Conservation (phyloP, 73 alveolate genomes). For the Paramecium biaurelia region DNA sequence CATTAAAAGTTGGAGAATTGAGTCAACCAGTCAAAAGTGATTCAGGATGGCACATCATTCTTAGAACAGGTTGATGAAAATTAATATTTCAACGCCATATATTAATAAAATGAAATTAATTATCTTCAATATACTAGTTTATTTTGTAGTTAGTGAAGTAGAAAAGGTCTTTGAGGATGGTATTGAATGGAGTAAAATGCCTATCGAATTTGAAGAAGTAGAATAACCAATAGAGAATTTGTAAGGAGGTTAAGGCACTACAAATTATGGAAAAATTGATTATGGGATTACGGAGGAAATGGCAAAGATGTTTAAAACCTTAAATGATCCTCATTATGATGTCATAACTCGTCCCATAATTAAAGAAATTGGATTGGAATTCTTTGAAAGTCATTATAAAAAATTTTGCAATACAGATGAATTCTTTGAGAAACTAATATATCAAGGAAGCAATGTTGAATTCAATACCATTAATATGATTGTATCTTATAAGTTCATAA, state of each 20-base stretch:
- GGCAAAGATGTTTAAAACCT: slow-evolving; percentile 1
- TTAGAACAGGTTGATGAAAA: slow-evolving; percentile 39
- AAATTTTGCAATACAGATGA: background rate
- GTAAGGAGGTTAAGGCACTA: background rate
- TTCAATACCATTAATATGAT: background rate
- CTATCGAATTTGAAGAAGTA: slow-evolving; percentile 8
- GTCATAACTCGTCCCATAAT: background rate
- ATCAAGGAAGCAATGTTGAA: slow-evolving; percentile 16
- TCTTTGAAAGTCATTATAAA: background rate
- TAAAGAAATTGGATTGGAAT: background rate
- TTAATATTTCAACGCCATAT: background rate
- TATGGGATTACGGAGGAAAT: background rate
- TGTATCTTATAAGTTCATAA: background rate
- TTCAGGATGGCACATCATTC: slow-evolving; percentile 74
- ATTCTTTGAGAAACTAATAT: background rate
- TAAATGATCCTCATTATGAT: background rate
- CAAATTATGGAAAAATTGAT: slow-evolving; percentile 9
- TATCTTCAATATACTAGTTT: background rate
- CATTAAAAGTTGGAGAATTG: slow-evolving; percentile 85
- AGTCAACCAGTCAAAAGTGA: slow-evolving; percentile 92
- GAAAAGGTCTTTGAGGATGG: background rate
- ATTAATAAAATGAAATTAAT: background rate
- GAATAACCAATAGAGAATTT: slow-evolving; percentile 11
- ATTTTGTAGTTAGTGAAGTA: background rate
- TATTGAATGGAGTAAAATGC: background rate